A percentile compares a stretch with the other conserved stretches of the same genome.
These are phyloP conservation scores for Trametes versicolor DNA, from an alignment of 1,284 basidiomycete species.

Conservation along the genomic window DNA sequence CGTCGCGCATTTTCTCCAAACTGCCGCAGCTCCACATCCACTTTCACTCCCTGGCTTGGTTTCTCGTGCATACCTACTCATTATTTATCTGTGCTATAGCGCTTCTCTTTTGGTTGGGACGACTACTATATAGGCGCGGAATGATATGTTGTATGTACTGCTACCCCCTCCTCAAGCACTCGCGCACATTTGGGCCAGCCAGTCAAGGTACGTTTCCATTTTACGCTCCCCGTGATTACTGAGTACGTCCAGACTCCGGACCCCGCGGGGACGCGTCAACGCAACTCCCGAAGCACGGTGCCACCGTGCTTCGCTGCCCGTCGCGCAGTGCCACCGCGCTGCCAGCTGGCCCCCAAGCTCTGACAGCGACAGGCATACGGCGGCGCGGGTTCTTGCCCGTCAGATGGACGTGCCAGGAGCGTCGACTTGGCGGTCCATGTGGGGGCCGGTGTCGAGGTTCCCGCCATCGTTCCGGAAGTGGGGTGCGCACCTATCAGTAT, in stretches of 20 bases:
- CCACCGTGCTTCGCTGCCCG: constrained; percentile 2
- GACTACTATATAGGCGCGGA: constrained; percentile 14
- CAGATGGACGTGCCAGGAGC: not conserved
- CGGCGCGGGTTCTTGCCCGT: not conserved
- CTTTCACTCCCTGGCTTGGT: not conserved
- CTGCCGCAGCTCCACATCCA: not conserved
- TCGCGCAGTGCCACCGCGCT: constrained; percentile 10
- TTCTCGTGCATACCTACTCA: constrained; percentile 3
- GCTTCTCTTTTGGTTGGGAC: not conserved
- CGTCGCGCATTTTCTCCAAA: not conserved
- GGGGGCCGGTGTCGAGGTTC: not conserved
- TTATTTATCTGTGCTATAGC: constrained; percentile 14
- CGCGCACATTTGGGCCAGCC: too few relatives aligned
- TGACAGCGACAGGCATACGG: not conserved
- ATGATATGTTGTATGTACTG: constrained; percentile 24
- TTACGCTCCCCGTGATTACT: not conserved
- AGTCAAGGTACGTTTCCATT: not conserved
- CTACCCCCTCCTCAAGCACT: constrained; percentile 8
- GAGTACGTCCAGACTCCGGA: not conserved
- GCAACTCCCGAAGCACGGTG: not conserved
- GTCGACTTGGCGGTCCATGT: constrained; percentile 2
- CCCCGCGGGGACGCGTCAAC: not conserved
- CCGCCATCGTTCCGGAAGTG: not conserved
- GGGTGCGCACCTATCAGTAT: too few relatives aligned
- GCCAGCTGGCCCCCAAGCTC: not conserved